These are phyloP conservation scores for Sphaerulina populicola DNA, from an alignment of 2,329 filamentous ascomycete species.

Conservation along the genomic window DNA sequence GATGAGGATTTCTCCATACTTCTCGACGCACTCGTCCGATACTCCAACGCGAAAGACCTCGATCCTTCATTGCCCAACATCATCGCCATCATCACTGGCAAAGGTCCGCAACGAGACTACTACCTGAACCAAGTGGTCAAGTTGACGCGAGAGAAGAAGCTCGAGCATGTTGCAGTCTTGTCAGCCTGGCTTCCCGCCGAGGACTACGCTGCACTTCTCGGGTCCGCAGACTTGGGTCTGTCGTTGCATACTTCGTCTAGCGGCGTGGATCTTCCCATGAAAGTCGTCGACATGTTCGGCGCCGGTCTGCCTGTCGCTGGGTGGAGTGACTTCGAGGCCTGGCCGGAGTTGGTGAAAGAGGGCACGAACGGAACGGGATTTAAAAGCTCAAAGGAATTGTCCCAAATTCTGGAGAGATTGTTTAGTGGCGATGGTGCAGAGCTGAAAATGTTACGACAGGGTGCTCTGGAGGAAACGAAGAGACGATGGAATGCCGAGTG, in stretches of 20 bases:
- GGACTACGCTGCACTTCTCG: slow-evolving; percentile 78
- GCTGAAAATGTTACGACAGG: slow-evolving; percentile 60
- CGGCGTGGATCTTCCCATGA: slow-evolving; percentile 95
- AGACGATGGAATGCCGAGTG: slow-evolving; percentile 88
- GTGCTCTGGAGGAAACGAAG: slow-evolving; percentile 68
- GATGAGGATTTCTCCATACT: slow-evolving; percentile 92
- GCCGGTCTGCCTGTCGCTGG: slow-evolving; percentile 83
- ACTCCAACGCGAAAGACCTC: slow-evolving; percentile 45
- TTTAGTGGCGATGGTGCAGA: slow-evolving; percentile 49
- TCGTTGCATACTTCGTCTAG: slow-evolving; percentile 89
- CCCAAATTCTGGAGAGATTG: slow-evolving; percentile 54
- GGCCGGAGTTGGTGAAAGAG: slow-evolving; percentile 82
- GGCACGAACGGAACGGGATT: slow-evolving; percentile 82
- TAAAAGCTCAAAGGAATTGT: slow-evolving; percentile 58
- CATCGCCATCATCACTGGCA: slow-evolving; percentile 88
- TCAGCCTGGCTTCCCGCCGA: slow-evolving; percentile 78
- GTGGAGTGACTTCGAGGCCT: slow-evolving; percentile 78
- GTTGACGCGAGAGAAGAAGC: slow-evolving; percentile 53
- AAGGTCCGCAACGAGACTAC: slow-evolving; percentile 71
- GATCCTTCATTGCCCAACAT: slow-evolving; percentile 52
- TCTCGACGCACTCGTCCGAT: slow-evolving; percentile 69
- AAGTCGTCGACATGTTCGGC: slow-evolving; percentile 98
- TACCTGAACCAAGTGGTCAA: slow-evolving; percentile 60
- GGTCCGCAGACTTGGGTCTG: slow-evolving; percentile 78
- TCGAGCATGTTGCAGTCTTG: slow-evolving; percentile 61